Conservation (phyloP, 495 filamentous ascomycete genomes). For the Penicillium simplicissimum region DNA sequence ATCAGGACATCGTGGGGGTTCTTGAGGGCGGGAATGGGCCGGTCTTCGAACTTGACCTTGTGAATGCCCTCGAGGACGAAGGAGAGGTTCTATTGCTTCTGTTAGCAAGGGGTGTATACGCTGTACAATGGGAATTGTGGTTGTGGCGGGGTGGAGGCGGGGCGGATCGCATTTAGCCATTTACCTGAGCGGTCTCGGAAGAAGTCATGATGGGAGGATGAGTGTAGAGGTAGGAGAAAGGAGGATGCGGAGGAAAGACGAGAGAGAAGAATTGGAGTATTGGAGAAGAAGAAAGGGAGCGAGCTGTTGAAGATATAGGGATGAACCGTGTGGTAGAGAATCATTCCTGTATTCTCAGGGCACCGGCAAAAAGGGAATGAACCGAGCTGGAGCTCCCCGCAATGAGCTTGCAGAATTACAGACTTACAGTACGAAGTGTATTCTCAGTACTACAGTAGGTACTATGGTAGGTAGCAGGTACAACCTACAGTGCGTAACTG, state of each 20-base stretch:
- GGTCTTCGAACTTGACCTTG: slow-evolving; percentile 72
- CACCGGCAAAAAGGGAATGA: slow-evolving; percentile 10
- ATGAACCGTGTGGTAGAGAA: background rate
- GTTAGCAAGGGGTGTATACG: slow-evolving; percentile 7
- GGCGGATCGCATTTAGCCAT: slow-evolving; percentile 8
- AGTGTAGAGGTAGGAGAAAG: background rate
- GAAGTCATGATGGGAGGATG: slow-evolving; percentile 10
- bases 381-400: slow-evolving; percentile 22
- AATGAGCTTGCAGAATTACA: background rate
- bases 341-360: background rate
- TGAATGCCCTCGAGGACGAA: slow-evolving; percentile 77
- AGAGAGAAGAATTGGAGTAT: background rate
- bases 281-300: background rate
- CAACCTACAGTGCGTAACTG: too few species aligned
- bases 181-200: slow-evolving; percentile 28
- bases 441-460: background rate
- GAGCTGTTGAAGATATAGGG: slow-evolving; percentile 1
- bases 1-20: slow-evolving; percentile 75
- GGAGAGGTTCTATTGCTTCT: slow-evolving; percentile 69
- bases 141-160: slow-evolving; percentile 1
- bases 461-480: too few species aligned
- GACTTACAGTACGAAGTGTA: too few species aligned
- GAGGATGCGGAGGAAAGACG: background rate
- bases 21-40: slow-evolving; percentile 67
- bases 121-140: background rate